These are phyloP conservation scores for Helichrysum umbraculigerum DNA, from an alignment of 129 eudicot genomes.

Conservation along the genomic window DNA sequence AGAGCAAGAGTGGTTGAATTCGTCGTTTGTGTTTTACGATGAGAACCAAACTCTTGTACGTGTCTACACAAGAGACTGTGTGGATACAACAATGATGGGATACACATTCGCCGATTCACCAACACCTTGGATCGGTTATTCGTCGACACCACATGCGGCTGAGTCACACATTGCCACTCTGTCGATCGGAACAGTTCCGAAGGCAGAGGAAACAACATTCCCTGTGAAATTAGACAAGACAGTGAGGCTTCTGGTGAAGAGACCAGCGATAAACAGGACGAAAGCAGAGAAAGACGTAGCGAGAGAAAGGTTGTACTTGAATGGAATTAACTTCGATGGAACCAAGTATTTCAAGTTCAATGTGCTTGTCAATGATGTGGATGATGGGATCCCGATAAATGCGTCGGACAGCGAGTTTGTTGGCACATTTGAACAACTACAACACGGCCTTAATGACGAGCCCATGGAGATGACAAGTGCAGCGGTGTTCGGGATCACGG, in stretches of 20 bases:
- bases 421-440: conserved; percentile 10
- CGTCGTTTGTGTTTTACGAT: conserved; percentile 45
- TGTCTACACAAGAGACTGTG: conserved; percentile 39
- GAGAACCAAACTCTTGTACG: conserved; percentile 46
- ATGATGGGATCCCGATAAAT: conserved; percentile 31
- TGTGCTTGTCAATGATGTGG: conserved; percentile 42
- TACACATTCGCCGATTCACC: conserved; percentile 23
- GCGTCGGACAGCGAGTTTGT: conserved; percentile 51
- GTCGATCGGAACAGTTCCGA: background rate
- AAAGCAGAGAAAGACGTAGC: conserved; percentile 33
- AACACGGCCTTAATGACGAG: too few relatives aligned
- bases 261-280: conserved; percentile 46
- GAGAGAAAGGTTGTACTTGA: conserved; percentile 40
- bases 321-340: conserved; percentile 36
- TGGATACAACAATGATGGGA: conserved; percentile 32
- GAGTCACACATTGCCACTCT: background rate
- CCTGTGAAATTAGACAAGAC: conserved; percentile 36
- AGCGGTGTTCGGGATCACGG: too few relatives aligned
- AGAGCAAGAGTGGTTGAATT: conserved; percentile 36
- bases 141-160: too few relatives aligned
- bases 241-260: conserved; percentile 28
- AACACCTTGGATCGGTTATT: conserved; percentile 37
- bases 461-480: too few relatives aligned
- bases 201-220: background rate
- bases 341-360: conserved; percentile 41